A percentile compares a stretch with the other conserved stretches of the same genome.
Evolutionary conservation across 495 filamentous ascomycete species (phyloP).

Genomic region (Penicillium robsamsonii): DNA sequence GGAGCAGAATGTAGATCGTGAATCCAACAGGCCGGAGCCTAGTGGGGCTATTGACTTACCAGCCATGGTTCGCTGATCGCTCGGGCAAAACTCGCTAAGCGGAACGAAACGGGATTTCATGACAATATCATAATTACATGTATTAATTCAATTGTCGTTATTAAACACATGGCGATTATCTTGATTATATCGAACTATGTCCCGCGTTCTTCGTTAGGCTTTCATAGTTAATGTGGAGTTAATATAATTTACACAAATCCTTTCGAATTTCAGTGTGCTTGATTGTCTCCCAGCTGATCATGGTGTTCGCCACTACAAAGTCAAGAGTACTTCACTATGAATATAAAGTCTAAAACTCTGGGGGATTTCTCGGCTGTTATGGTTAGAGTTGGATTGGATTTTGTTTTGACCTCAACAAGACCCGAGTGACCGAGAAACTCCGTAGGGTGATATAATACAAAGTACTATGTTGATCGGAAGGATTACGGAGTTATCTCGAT

Average conservation of each 20-base stretch:
- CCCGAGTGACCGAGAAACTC: too few species aligned
- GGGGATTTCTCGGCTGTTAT: background rate
- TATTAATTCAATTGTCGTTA: background rate
- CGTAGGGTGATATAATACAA: too few species aligned
- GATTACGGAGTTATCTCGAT: background rate
- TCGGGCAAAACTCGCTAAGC: slow-evolving; percentile 31
- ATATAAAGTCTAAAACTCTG: background rate
- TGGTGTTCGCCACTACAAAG: slow-evolving; percentile 8
- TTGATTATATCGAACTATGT: background rate
- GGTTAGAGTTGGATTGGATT: background rate
- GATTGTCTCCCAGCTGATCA: slow-evolving; percentile 7
- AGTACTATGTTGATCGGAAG: background rate
- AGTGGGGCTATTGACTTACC: background rate
- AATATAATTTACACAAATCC: background rate
- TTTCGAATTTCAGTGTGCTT: background rate
- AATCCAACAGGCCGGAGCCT: background rate
- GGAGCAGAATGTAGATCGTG: background rate
- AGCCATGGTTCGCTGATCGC: slow-evolving; percentile 26
- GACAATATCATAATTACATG: background rate
- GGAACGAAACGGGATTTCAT: background rate
- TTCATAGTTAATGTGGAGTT: background rate
- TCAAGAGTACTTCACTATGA: slow-evolving; percentile 1
- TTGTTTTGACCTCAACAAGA: background rate
- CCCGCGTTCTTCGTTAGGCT: background rate
- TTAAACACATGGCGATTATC: background rate